phyloP scores from a whole-genome alignment of 805 yeast genomes.

The Saturnispora silvae region DNA sequence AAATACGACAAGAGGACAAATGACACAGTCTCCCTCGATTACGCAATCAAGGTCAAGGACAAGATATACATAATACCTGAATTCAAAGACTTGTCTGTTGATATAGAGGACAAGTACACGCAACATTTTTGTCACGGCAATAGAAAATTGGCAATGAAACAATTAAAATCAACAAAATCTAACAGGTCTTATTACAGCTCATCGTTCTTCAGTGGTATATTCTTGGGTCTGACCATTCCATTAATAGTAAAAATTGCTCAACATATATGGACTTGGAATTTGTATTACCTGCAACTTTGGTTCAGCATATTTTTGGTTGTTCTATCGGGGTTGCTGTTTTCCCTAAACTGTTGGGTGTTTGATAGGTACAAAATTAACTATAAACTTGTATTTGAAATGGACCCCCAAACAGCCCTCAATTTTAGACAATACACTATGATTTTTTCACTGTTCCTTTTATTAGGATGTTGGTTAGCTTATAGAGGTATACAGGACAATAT shows the following conservation, averaged over 20 bases:
- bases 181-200: constrained; percentile 31
- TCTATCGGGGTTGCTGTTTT: constrained; percentile 53
- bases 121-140: constrained; percentile 58
- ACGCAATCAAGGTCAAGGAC: constrained; percentile 45
- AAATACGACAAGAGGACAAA: constrained; percentile 73
- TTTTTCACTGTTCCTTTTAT: constrained; percentile 47
- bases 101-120: constrained; percentile 56
- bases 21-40: constrained; percentile 32
- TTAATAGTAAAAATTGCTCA: constrained; percentile 41
- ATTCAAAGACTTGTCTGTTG: background rate
- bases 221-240: constrained; percentile 63
- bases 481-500: constrained; percentile 60
- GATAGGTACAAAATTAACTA: constrained; percentile 68
- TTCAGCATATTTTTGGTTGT: constrained; percentile 70
- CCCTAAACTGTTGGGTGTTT: constrained; percentile 66
- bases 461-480: constrained; percentile 55
- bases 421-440: constrained; percentile 54
- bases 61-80: constrained; percentile 23
- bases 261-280: constrained; percentile 29
- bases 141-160: constrained; percentile 61
- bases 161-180: constrained; percentile 39
- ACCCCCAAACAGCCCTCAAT: constrained; percentile 54
- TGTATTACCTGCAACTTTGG: constrained; percentile 74
- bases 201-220: constrained; percentile 53
- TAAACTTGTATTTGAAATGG: constrained; percentile 82